phyloP scores from a whole-genome alignment of 2,329 filamentous ascomycete species.

The Plenodomus lindquistii region DNA sequence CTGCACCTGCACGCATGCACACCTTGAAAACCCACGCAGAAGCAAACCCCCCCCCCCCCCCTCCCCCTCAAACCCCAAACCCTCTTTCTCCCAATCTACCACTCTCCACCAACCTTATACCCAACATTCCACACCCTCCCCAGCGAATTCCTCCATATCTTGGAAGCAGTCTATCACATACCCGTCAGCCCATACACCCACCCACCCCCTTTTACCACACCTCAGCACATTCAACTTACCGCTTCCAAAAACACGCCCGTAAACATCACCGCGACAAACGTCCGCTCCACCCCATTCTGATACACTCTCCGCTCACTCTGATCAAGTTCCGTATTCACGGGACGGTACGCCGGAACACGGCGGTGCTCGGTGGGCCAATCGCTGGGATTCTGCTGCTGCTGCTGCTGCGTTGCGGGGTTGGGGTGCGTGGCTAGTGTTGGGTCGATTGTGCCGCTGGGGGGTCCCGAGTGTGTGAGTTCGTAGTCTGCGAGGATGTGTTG shows the following conservation, averaged over 20 bases:
- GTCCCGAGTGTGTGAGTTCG: constrained; percentile 49
- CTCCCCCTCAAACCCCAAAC: not conserved
- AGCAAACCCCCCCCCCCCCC: not conserved
- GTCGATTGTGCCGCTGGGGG: constrained; percentile 23
- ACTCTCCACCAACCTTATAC: constrained; percentile 61
- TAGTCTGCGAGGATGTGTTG: constrained; percentile 51
- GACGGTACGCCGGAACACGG: constrained; percentile 54
- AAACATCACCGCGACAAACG: constrained; percentile 57
- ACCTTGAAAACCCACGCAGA: no score
- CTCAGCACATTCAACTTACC: constrained; percentile 33
- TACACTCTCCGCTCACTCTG: constrained; percentile 50
- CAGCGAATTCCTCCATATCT: constrained; percentile 56
- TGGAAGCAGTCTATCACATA: constrained; percentile 42
- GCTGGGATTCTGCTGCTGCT: constrained; percentile 15
- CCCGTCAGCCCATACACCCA: constrained; percentile 3
- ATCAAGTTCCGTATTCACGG: constrained; percentile 51
- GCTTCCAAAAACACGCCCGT: constrained; percentile 52
- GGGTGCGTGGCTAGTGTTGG: constrained; percentile 33
- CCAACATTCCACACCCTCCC: constrained; percentile 55
- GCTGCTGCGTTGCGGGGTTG: constrained; percentile 27
- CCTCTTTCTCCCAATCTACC: constrained; percentile 26
- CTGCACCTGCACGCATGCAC: no score
- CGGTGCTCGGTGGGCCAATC: constrained; percentile 55
- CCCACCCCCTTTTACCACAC: not conserved
- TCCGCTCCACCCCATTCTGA: constrained; percentile 49